Conservation (phyloP, 441 rosid species). For the Erysimum cheiri region DNA sequence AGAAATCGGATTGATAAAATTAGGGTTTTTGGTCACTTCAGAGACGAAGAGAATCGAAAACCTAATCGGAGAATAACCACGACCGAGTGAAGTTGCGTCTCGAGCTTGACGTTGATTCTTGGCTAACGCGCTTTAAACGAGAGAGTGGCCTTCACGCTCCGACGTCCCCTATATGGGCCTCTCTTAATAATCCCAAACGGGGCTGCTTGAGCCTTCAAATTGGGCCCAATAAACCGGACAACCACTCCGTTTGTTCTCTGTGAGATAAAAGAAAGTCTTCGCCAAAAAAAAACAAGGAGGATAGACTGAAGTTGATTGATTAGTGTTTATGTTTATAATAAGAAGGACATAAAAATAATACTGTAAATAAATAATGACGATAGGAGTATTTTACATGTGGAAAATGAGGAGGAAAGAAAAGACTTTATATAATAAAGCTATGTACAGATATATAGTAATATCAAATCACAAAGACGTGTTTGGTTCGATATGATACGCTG, state of each 20-base stretch:
- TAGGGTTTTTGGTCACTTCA: conserved; percentile 31
- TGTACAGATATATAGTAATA: no score
- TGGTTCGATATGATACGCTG: conserved; percentile 30
- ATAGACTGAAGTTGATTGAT: not conserved
- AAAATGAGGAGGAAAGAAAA: conserved; percentile 24
- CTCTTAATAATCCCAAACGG: not conserved
- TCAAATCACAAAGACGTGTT: conserved; percentile 41
- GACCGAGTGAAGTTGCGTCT: conserved; percentile 36
- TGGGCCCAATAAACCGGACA: not conserved
- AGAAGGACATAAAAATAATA: not conserved
- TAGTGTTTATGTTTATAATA: not conserved
- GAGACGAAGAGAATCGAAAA: conserved; percentile 24
- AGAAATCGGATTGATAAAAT: not conserved
- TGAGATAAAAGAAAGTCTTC: not conserved
- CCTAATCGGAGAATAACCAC: conserved; percentile 38
- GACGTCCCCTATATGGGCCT: conserved; percentile 1
- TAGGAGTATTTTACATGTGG: conserved; percentile 22
- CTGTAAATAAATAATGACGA: conserved; percentile 6
- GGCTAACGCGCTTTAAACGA: conserved; percentile 25
- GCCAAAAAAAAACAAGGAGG: no score
- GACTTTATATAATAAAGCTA: no score
- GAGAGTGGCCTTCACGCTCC: conserved; percentile 35
- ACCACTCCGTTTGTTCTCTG: not conserved
- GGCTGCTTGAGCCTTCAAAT: not conserved
- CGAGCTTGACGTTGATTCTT: conserved; percentile 17